Evolutionary conservation across 1,139 yeast species (phyloP).

Genomic region (Groenewaldozyma sp.): DNA sequence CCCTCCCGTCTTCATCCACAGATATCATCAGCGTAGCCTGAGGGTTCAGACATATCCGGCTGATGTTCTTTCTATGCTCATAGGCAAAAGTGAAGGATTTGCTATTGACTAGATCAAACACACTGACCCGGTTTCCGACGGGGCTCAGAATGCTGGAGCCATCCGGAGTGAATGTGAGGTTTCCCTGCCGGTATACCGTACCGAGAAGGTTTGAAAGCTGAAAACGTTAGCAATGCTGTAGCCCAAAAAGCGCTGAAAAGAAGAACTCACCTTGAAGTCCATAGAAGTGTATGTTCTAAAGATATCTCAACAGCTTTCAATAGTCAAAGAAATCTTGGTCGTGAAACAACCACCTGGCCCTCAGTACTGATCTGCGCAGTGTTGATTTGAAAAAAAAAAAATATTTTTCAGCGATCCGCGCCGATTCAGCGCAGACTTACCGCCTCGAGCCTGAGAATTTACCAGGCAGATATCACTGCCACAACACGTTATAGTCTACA

Average conservation of each 20-base stretch:
- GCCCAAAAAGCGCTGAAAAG: neutral
- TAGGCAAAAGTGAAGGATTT: slow-evolving; percentile 83
- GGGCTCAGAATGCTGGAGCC: slow-evolving; percentile 82
- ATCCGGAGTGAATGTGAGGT: slow-evolving; percentile 76
- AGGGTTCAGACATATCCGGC: slow-evolving; percentile 69
- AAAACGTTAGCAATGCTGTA: slow-evolving; percentile 9
- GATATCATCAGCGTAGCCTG: slow-evolving; percentile 77
- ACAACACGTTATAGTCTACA: too few relatives aligned
- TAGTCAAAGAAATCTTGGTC: too few relatives aligned
- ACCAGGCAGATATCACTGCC: too few relatives aligned
- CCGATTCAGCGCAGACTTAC: too few relatives aligned
- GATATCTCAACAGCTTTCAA: neutral
- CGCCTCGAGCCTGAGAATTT: too few relatives aligned
- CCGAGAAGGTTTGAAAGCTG: slow-evolving; percentile 81
- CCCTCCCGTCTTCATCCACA: slow-evolving; percentile 84
- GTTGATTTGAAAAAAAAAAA: too few relatives aligned
- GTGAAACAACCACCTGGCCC: too few relatives aligned
- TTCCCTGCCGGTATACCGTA: slow-evolving; percentile 89
- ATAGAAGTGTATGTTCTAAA: slow-evolving; percentile 5
- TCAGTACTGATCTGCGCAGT: too few relatives aligned
- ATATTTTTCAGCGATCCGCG: too few relatives aligned
- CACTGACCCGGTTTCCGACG: slow-evolving; percentile 87
- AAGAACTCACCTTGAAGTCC: slow-evolving; percentile 21
- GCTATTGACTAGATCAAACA: slow-evolving; percentile 66
- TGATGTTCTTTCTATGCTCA: slow-evolving; percentile 83